Evolutionary conservation across 1,284 basidiomycete species (phyloP).

Genomic region (Rhodotorula sp.): DNA sequence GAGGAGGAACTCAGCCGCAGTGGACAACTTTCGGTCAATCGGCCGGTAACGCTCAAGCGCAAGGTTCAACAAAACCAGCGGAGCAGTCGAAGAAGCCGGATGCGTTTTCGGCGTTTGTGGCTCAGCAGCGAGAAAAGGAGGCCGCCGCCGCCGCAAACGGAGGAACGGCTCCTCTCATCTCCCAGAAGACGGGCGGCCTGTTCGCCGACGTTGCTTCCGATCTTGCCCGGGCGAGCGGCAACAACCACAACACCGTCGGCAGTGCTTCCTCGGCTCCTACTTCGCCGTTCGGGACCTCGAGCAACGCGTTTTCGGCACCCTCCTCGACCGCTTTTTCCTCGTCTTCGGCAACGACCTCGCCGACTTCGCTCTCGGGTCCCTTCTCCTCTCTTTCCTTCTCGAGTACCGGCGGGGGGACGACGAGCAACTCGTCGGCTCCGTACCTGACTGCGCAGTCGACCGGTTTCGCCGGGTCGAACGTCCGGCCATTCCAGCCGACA

Average conservation of each 20-base stretch:
- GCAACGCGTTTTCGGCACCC: conserved; percentile 13
- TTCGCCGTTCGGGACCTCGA: conserved; percentile 43
- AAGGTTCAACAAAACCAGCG: conserved; percentile 27
- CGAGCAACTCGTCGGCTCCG: background rate
- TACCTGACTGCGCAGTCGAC: conserved; percentile 71
- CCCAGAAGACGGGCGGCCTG: conserved; percentile 46
- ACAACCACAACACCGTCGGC: background rate
- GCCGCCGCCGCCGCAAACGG: background rate
- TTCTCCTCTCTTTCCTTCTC: conserved; percentile 37
- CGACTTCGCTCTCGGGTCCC: conserved; percentile 43
- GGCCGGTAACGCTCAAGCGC: conserved; percentile 28
- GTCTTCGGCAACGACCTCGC: conserved; percentile 53
- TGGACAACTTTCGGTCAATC: background rate
- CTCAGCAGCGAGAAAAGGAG: conserved; percentile 20
- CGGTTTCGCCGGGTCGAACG: conserved; percentile 63
- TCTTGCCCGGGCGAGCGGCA: conserved; percentile 41
- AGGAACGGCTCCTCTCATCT: conserved; percentile 31
- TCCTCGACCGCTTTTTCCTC: conserved; percentile 55
- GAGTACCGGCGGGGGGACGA: background rate
- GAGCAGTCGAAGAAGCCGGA: conserved; percentile 46
- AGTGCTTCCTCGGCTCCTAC: conserved; percentile 6
- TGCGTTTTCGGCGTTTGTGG: conserved; percentile 40
- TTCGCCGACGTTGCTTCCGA: conserved; percentile 50
- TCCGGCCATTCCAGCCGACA: conserved; percentile 88
- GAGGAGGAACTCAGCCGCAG: conserved; percentile 1